Conservation (phyloP, 345 rosid species). For the Viola odorata region DNA sequence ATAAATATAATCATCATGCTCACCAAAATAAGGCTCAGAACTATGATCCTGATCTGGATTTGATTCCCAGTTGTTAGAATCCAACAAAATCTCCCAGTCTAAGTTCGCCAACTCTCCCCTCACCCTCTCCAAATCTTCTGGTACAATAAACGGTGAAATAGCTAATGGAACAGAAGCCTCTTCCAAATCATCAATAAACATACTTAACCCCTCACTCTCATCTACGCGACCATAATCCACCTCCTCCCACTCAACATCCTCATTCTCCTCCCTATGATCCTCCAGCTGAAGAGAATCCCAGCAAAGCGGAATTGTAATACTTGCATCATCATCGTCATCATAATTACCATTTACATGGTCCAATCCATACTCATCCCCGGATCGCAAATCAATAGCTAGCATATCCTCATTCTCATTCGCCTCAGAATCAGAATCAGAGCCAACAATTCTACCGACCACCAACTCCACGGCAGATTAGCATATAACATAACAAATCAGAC, state of each 20-base stretch:
- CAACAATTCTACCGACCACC: conserved; percentile 35
- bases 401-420: conserved; percentile 18
- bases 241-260: conserved; percentile 94
- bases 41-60: conserved; percentile 36
- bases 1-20: conserved; percentile 48
- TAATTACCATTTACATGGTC: conserved; percentile 22
- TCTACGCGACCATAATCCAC: conserved; percentile 53
- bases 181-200: conserved; percentile 57
- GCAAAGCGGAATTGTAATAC: conserved; percentile 46
- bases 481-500: too few species aligned
- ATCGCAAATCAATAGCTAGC: conserved; percentile 33
- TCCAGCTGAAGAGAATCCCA: conserved; percentile 80
- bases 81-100: conserved; percentile 83
- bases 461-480: too few species aligned
- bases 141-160: conserved; percentile 44
- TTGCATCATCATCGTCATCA: conserved; percentile 41
- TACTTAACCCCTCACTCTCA: conserved; percentile 56
- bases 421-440: conserved; percentile 45
- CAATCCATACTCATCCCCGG: conserved; percentile 44
- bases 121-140: conserved; percentile 44
- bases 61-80: conserved; percentile 51
- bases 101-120: conserved; percentile 43
- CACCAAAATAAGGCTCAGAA: conserved; percentile 43
- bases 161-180: conserved; percentile 53
- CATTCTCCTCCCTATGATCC: conserved; percentile 49